These are phyloP conservation scores for Warburgia ugandensis DNA, from an alignment of 164 flowering plant genomes.

Conservation along the genomic window DNA sequence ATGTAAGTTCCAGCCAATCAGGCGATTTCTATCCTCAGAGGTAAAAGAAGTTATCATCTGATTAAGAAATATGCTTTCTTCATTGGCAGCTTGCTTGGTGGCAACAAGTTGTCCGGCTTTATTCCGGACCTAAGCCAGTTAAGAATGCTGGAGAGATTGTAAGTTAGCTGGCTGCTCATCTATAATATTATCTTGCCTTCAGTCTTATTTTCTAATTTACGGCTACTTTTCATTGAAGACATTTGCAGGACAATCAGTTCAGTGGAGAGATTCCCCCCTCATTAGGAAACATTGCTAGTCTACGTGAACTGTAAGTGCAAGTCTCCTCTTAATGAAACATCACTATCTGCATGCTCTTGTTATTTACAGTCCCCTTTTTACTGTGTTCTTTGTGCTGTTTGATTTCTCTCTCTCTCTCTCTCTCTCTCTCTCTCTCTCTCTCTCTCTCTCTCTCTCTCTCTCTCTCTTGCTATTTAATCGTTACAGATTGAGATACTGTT, in stretches of 20 bases:
- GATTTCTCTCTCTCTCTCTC: neutral
- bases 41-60: neutral
- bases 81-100: constrained; percentile 58
- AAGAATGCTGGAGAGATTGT: constrained; percentile 56
- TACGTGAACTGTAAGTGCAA: constrained; percentile 14
- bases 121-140: constrained; percentile 70
- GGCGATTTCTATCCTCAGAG: neutral
- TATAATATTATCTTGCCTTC: neutral
- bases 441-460: too few relatives aligned
- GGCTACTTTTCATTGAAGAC: constrained; percentile 6
- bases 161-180: constrained; percentile 22
- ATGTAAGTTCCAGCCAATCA: constrained; percentile 33
- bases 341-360: neutral
- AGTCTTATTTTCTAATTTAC: neutral
- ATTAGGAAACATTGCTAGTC: constrained; percentile 5
- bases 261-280: constrained; percentile 13
- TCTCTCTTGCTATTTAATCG: too few relatives aligned
- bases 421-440: neutral
- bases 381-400: neutral
- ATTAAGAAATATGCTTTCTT: constrained; percentile 13
- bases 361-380: neutral
- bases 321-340: neutral
- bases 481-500: too few relatives aligned
- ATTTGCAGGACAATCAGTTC: constrained; percentile 15
- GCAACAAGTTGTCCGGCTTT: constrained; percentile 63